Conservation (phyloP, 371 early-diverging fungal species). For the Rhizomucor pusillus region DNA sequence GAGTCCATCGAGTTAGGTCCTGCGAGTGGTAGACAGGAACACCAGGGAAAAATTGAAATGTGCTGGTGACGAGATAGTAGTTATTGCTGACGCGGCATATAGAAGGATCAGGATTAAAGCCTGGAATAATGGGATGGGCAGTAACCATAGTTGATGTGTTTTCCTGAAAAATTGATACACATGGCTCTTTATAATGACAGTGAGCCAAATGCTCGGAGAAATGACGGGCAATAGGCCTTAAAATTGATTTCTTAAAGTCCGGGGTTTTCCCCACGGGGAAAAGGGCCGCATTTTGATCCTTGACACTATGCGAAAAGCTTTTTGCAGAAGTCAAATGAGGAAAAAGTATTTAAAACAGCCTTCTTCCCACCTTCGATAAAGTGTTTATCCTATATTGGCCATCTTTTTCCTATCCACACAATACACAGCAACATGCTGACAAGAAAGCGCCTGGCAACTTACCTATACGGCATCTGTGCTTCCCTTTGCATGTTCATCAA, state of each 20-base stretch:
- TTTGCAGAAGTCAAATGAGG: background rate
- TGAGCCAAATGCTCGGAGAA: conserved; percentile 1
- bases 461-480: conserved; percentile 16
- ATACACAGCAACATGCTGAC: conserved; percentile 7
- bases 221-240: conserved; percentile 11
- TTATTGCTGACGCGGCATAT: conserved; percentile 24
- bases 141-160: background rate
- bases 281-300: too few relatives aligned
- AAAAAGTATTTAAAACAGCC: conserved; percentile 2
- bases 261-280: conserved; percentile 13
- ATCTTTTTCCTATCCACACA: background rate
- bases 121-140: conserved; percentile 23
- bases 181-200: background rate
- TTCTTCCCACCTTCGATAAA: background rate
- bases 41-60: conserved; percentile 37
- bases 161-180: background rate
- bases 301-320: too few relatives aligned
- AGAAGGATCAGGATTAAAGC: conserved; percentile 29
- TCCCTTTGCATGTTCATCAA: conserved; percentile 29
- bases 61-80: conserved; percentile 33
- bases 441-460: conserved; percentile 16
- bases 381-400: background rate
- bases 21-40: conserved; percentile 28
- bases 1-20: conserved; percentile 10
- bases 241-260: conserved; percentile 8